Evolutionary conservation across 176 grass and related monocot species (phyloP).

Genomic region (Zizania latifolia): DNA sequence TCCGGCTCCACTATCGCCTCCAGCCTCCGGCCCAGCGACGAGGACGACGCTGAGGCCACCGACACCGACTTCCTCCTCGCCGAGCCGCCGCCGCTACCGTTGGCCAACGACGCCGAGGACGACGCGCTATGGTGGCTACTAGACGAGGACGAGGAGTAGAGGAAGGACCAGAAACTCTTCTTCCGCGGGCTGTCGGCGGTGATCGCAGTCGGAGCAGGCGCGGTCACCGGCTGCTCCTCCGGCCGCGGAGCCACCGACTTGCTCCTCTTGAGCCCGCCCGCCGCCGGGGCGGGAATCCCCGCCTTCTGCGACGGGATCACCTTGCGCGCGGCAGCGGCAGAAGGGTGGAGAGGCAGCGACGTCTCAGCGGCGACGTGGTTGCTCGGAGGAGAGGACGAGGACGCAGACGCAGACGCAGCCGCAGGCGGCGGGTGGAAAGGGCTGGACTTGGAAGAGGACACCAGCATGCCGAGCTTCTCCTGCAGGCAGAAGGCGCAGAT

Average conservation of each 20-base stretch:
- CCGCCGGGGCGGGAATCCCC: background rate
- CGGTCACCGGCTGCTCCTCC: constrained; percentile 13
- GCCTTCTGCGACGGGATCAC: background rate
- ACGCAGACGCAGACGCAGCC: constrained; percentile 25
- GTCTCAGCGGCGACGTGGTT: constrained; percentile 20
- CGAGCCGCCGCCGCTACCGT: background rate
- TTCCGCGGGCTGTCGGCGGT: constrained; percentile 68
- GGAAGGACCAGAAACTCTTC: constrained; percentile 99
- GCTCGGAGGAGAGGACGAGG: constrained; percentile 42
- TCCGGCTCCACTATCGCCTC: constrained; percentile 57
- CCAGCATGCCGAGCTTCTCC: constrained; percentile 97
- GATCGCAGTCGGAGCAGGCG: background rate
- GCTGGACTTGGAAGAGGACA: constrained; percentile 84
- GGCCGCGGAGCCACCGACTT: constrained; percentile 81
- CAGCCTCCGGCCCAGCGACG: constrained; percentile 18
- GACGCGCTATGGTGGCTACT: constrained; percentile 24
- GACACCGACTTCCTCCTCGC: constrained; percentile 55
- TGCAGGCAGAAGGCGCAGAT: constrained; percentile 98
- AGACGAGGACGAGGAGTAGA: constrained; percentile 56
- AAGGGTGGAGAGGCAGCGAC: constrained; percentile 11
- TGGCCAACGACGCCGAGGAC: background rate
- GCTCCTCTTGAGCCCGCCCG: constrained; percentile 52
- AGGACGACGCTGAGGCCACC: constrained; percentile 29
- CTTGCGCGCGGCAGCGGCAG: background rate
- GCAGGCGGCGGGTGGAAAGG: constrained; percentile 61